A percentile compares a stretch with the other conserved stretches of the same genome.
These are phyloP conservation scores for Picocystis sp. DNA, from an alignment of 163 green algal genomes.

Conservation along the genomic window DNA sequence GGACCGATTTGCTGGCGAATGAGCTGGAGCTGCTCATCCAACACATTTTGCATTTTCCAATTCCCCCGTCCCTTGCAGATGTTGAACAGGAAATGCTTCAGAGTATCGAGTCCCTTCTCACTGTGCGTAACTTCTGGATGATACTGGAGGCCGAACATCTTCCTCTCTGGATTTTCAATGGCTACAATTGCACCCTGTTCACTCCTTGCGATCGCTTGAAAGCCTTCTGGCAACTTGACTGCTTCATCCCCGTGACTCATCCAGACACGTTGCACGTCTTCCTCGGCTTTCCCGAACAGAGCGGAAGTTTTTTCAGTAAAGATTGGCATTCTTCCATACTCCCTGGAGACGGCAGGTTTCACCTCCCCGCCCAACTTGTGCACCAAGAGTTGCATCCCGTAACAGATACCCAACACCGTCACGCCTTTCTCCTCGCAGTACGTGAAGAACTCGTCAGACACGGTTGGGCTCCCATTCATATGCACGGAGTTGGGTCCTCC, in stretches of 20 bases:
- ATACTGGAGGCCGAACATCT: constrained; percentile 82
- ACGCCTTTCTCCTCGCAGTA: constrained; percentile 47
- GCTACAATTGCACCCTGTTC: constrained; percentile 73
- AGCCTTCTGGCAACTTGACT: constrained; percentile 68
- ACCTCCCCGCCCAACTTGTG: constrained; percentile 70
- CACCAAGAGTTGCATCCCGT: constrained; percentile 94
- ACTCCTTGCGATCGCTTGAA: constrained; percentile 46
- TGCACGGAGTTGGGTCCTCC: constrained; percentile 90
- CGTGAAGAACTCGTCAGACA: constrained; percentile 76
- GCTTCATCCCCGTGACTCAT: constrained; percentile 96
- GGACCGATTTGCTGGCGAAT: constrained; percentile 54
- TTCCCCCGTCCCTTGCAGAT: constrained; percentile 51
- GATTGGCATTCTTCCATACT: constrained; percentile 92
- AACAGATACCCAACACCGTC: constrained; percentile 92
- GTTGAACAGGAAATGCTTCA: constrained; percentile 74
- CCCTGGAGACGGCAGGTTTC: constrained; percentile 32
- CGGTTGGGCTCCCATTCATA: constrained; percentile 55
- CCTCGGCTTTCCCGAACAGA: constrained; percentile 34
- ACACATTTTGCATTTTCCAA: constrained; percentile 90
- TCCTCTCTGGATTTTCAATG: constrained; percentile 56
- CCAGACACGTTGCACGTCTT: constrained; percentile 64
- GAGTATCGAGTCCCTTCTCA: constrained; percentile 58
- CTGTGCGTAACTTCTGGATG: constrained; percentile 83
- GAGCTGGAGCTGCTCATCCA: constrained; percentile 77
- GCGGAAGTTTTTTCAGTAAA: constrained; percentile 23